Evolutionary conservation across 495 filamentous ascomycete genomes (phyloP).

Genomic region (Hypoxylon crocopeplum): DNA sequence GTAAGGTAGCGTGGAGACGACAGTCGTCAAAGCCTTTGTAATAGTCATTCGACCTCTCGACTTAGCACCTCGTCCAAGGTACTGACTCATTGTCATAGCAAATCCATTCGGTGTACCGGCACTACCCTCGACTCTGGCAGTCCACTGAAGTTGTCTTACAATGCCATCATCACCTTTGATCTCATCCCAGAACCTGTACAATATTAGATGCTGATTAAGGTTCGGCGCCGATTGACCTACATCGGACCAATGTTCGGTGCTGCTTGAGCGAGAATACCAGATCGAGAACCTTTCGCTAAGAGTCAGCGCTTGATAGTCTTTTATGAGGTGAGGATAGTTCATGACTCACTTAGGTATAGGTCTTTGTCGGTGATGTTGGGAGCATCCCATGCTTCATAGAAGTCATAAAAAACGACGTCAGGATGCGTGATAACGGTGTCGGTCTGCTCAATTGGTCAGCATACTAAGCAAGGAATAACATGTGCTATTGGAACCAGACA

Average conservation of each 20-base stretch:
- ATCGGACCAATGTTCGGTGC: slow-evolving; percentile 72
- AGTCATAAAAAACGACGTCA: slow-evolving; percentile 68
- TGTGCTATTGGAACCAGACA: slow-evolving; percentile 21
- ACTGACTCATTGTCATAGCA: slow-evolving; percentile 68
- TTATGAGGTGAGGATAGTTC: slow-evolving; percentile 17
- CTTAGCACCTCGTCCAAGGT: slow-evolving; percentile 67
- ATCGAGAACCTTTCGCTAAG: slow-evolving; percentile 50
- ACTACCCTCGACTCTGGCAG: slow-evolving; percentile 65
- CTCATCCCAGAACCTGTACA: slow-evolving; percentile 58
- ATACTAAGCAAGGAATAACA: neutral
- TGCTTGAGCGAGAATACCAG: slow-evolving; percentile 71
- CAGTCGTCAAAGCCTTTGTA: slow-evolving; percentile 60
- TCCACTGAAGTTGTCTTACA: slow-evolving; percentile 70
- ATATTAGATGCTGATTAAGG: slow-evolving; percentile 20
- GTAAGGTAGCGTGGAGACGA: slow-evolving; percentile 61
- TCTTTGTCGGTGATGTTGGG: slow-evolving; percentile 45
- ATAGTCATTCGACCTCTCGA: slow-evolving; percentile 70
- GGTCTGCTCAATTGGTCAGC: slow-evolving; percentile 37
- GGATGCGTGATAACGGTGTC: slow-evolving; percentile 69
- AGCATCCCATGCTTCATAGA: slow-evolving; percentile 63
- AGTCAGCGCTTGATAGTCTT: slow-evolving; percentile 30
- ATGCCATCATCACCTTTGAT: slow-evolving; percentile 68
- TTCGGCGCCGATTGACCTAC: slow-evolving; percentile 42
- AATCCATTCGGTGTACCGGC: slow-evolving; percentile 47
- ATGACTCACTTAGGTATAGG: slow-evolving; percentile 44